Percentiles rank a stretch among this genome's conserved stretches.
phyloP scores from a whole-genome alignment of 208 protist species.

The Wallacemonas sp. region DNA sequence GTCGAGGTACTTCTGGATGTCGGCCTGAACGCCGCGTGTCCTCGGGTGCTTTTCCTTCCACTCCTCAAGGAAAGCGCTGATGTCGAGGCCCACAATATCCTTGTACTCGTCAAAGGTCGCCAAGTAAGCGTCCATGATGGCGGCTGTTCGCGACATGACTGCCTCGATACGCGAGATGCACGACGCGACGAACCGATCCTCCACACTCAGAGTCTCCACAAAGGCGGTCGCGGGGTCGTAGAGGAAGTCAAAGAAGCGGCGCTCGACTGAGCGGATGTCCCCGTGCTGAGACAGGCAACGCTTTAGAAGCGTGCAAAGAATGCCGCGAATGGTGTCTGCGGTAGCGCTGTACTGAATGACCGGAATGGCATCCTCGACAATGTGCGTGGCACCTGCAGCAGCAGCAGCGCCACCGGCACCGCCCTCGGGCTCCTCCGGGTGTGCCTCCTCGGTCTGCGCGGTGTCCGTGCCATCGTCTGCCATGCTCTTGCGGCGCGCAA shows the following conservation, averaged over 20 bases:
- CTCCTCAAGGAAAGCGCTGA: slow-evolving; percentile 62
- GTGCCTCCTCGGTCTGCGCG: not conserved
- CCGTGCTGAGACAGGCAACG: slow-evolving; percentile 70
- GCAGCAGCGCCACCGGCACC: not conserved
- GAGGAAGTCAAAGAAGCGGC: slow-evolving; percentile 87
- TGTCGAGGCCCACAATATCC: slow-evolving; percentile 78
- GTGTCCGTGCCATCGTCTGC: slow-evolving; percentile 1
- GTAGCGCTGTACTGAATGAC: slow-evolving; percentile 59
- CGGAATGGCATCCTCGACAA: not conserved
- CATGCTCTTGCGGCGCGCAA: not conserved
- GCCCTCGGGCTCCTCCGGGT: not conserved
- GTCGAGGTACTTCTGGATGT: slow-evolving; percentile 71
- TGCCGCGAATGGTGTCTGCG: slow-evolving; percentile 55
- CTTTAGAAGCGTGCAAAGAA: slow-evolving; percentile 68
- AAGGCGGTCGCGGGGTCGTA: slow-evolving; percentile 84
- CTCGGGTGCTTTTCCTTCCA: slow-evolving; percentile 73
- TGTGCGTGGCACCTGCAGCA: not conserved
- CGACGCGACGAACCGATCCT: slow-evolving; percentile 53
- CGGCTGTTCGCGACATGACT: slow-evolving; percentile 49
- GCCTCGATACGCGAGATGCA: slow-evolving; percentile 55
- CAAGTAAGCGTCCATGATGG: slow-evolving; percentile 73
- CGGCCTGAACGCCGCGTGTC: slow-evolving; percentile 69
- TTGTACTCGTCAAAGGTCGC: slow-evolving; percentile 63
- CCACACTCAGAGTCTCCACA: slow-evolving; percentile 45
- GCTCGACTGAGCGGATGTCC: slow-evolving; percentile 91